Percentiles rank a stretch among this genome's conserved stretches.
phyloP scores from a whole-genome alignment of 306 rosid species.

The Rosa persica region DNA sequence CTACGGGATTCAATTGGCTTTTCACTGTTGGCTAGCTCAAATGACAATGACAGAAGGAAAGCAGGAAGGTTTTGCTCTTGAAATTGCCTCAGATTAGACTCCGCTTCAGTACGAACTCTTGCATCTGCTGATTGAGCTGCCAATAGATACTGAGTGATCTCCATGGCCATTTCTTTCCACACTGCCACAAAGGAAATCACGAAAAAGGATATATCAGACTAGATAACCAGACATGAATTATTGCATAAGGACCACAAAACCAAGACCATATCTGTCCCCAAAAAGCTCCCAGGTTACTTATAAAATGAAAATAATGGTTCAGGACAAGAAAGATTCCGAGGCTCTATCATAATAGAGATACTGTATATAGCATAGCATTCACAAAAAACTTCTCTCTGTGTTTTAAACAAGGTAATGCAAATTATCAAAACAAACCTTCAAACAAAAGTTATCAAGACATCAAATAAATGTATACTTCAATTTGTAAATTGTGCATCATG shows the following conservation, averaged over 20 bases:
- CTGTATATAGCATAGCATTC: background rate
- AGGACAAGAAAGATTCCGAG: background rate
- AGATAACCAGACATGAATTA: background rate
- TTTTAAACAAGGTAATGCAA: background rate
- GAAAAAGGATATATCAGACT: background rate
- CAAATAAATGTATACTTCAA: background rate
- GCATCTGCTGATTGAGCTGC: constrained; percentile 44
- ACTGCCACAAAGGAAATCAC: background rate
- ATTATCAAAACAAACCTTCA: background rate
- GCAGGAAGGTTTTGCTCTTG: constrained; percentile 39
- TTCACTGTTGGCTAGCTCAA: constrained; percentile 36
- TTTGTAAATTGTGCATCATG: background rate
- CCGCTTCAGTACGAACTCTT: constrained; percentile 35
- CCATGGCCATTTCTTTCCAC: constrained; percentile 31
- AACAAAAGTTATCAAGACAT: background rate
- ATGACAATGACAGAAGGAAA: constrained; percentile 33
- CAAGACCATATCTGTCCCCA: background rate
- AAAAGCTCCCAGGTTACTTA: background rate
- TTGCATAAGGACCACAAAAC: background rate
- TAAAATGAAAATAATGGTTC: background rate
- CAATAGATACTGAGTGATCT: constrained; percentile 37
- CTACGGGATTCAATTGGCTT: constrained; percentile 39
- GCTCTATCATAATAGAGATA: background rate
- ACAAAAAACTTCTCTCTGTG: background rate
- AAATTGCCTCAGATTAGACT: constrained; percentile 32